Evolutionary conservation across 1,139 yeast genomes (phyloP), one percentile per base, ranked within the genome.

Genomic region (Blastobotrys ciferrii): DNA sequence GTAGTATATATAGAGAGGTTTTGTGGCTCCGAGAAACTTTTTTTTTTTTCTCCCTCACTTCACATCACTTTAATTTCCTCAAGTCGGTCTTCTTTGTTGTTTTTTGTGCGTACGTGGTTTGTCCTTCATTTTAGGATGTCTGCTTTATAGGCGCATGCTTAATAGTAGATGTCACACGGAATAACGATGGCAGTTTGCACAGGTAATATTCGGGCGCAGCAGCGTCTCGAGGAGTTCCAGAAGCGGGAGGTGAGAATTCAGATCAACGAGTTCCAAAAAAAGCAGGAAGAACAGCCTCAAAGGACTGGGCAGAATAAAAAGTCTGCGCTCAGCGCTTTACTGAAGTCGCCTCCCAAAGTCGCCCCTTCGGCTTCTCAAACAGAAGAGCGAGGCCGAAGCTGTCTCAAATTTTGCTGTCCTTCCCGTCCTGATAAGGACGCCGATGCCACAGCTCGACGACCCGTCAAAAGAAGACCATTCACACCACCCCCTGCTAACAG

Each of bases 321-420:
- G 33, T 31, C 33, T 11, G n/a, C 33, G 12, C 33, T 31, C 14
- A 31, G 33, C 14, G 13, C 33, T 7, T 13, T 31, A 13, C 12
- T 31, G 13, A 31, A 31, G 13, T 11, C 33, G 13, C 33, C 33
- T 11, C 13, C 33, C 5, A 23, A 23, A 23, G 5, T 5, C 28
- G 5, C 28, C 28, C 5, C 28, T 23, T n/a, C 33, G n/a, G 5
- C 5, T 6, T 6, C 9, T 31, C 5, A 4, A 12, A 13, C 5
- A 6, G 33, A 31, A 31, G n/a, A 11, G 13, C 33, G 33, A 11
- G 33, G 33, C 9, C 33, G 33, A 23, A 23, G 28, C 9, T 23
- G 28, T 23, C 18, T 40, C 15, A 40, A 15, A n/a, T 40, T 40
- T 25, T 14, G 33, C 23, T 40, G 43, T 18, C 43, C 43, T 9